Conservation (phyloP, 169 alveolate genomes). For the Blepharisma undulans region DNA sequence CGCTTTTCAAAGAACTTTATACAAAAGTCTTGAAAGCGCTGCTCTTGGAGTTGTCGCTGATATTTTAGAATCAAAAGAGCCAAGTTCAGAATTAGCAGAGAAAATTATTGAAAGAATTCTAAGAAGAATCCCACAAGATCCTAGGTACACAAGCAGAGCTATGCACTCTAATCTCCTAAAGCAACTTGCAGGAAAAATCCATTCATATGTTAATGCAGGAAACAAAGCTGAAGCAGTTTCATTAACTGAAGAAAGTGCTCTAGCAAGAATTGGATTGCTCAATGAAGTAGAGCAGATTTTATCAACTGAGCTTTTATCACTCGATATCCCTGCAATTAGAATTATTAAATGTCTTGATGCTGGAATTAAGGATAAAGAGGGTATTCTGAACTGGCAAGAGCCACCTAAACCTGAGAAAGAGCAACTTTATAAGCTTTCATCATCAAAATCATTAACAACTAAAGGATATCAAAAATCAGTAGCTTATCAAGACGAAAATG, state of each 20-base stretch:
- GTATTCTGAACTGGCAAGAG: neutral
- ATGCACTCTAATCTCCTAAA: neutral
- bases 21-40: neutral
- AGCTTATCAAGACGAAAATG: too few species aligned
- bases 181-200: neutral
- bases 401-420: neutral
- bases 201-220: neutral
- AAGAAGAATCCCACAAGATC: neutral
- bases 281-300: neutral
- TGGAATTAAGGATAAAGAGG: neutral
- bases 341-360: neutral
- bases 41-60: neutral
- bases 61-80: neutral
- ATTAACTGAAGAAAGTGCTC: neutral
- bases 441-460: too few species aligned
- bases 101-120: neutral
- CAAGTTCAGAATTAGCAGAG: neutral
- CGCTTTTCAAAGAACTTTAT: neutral
- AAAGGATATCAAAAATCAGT: too few species aligned
- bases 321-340: neutral
- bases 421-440: neutral
- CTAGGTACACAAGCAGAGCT: neutral
- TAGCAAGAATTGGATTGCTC: neutral
- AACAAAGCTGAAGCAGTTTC: neutral
- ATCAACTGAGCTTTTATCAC: neutral